Percentiles rank a stretch among this genome's conserved stretches.
Evolutionary conservation across 2,329 filamentous ascomycete genomes (phyloP).

Genomic region (Fusarium sp.): DNA sequence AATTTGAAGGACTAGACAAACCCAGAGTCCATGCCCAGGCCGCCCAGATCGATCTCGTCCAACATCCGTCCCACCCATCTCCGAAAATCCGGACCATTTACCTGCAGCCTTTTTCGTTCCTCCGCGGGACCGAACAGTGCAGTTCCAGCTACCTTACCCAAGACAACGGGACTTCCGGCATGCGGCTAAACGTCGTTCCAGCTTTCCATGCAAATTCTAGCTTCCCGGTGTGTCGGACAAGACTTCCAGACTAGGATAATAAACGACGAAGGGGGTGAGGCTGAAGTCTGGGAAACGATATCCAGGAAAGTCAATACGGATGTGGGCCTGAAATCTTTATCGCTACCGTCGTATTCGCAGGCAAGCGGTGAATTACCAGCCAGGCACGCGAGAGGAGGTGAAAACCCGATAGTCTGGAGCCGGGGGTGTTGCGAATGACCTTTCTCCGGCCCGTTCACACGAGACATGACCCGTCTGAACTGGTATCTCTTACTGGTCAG

Average conservation of each 20-base stretch:
- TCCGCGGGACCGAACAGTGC: constrained; percentile 10
- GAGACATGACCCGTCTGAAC: neutral
- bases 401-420: constrained; percentile 14
- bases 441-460: neutral
- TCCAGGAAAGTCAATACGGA: neutral
- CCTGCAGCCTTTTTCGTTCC: constrained; percentile 15
- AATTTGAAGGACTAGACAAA: constrained; percentile 1
- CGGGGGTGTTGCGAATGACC: constrained; percentile 3
- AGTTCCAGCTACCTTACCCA: constrained; percentile 5
- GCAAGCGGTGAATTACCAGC: constrained; percentile 10
- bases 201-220: constrained; percentile 2
- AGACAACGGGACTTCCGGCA: constrained; percentile 23
- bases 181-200: constrained; percentile 4
- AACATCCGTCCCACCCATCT: constrained; percentile 21
- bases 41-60: constrained; percentile 35
- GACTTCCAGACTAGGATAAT: constrained; percentile 9
- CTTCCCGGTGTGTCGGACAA: constrained; percentile 4
- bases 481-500: neutral
- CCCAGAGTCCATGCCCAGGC: constrained; percentile 19
- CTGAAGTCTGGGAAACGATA: neutral
- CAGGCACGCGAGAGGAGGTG: neutral
- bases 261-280: neutral
- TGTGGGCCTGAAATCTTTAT: neutral
- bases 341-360: constrained; percentile 2
- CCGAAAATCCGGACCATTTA: constrained; percentile 14